Conservation (phyloP, 2,329 filamentous ascomycete species). For the Monilinia vaccinii-corymbosi region DNA sequence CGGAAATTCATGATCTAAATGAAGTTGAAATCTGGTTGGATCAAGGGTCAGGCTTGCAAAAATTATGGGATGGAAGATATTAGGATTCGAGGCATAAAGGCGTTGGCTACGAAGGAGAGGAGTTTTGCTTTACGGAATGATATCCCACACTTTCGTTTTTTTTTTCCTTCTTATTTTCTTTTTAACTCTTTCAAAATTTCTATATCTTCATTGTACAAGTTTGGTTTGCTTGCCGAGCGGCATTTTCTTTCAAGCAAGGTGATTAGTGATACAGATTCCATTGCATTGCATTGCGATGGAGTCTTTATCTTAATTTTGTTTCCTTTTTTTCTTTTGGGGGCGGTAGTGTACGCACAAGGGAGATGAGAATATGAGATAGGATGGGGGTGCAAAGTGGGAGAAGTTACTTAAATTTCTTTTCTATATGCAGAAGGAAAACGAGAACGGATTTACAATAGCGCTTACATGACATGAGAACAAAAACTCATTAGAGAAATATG, state of each 20-base stretch:
- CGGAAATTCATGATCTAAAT: constrained; percentile 38
- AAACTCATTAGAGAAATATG: neutral
- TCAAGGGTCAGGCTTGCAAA: constrained; percentile 5
- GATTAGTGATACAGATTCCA: neutral
- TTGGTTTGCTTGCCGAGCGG: neutral
- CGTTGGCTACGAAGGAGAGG: neutral
- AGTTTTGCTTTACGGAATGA: constrained; percentile 5
- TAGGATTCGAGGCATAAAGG: neutral
- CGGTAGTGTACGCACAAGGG: neutral
- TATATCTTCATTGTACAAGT: neutral
- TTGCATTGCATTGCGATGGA: neutral
- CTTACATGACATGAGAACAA: neutral
- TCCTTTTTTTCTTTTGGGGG: neutral
- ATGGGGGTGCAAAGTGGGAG: neutral
- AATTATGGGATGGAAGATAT: neutral
- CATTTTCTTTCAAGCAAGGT: neutral
- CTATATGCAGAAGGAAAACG: neutral
- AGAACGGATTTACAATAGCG: neutral
- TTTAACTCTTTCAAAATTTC: too few relatives aligned
- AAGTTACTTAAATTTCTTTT: neutral
- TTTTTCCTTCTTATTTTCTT: too few relatives aligned
- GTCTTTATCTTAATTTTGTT: neutral
- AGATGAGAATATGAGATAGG: neutral
- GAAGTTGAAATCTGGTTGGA: neutral
- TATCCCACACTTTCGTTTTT: constrained; percentile 10